Evolutionary conservation across 1,139 yeast species (phyloP).

Genomic region (Diutina sp.): DNA sequence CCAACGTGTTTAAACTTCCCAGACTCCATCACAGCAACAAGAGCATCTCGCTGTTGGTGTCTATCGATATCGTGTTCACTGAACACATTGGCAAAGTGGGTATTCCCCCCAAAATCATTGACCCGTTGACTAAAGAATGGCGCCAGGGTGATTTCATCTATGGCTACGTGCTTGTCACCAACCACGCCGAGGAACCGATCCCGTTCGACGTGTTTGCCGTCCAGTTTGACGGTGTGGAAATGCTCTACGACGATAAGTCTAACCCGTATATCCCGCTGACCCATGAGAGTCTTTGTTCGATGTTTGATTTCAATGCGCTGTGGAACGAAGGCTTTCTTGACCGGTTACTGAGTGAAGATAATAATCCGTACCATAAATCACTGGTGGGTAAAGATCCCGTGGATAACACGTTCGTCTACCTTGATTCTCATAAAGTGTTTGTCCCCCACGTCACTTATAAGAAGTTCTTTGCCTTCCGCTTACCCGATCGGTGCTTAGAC

Average conservation of each 20-base stretch:
- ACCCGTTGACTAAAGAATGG: neutral
- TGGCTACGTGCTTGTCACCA: neutral
- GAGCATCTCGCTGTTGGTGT: neutral
- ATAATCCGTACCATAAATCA: constrained; percentile 7
- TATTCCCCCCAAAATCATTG: neutral
- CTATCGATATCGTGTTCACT: neutral
- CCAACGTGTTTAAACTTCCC: neutral
- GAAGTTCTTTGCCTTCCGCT: constrained; percentile 25
- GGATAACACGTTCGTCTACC: constrained; percentile 17
- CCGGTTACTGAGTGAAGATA: constrained; percentile 13
- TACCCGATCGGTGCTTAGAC: constrained; percentile 26
- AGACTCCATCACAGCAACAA: neutral
- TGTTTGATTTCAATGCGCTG: constrained; percentile 31
- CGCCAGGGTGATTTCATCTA: neutral
- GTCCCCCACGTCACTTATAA: constrained; percentile 23
- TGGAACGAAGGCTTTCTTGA: constrained; percentile 26
- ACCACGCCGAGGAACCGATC: neutral
- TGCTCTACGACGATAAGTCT: constrained; percentile 5
- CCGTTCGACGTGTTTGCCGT: constrained; percentile 8
- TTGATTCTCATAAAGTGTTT: constrained; percentile 16
- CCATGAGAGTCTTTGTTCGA: constrained; percentile 16
- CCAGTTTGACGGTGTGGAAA: constrained; percentile 6
- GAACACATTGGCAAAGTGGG: neutral
- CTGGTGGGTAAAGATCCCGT: constrained; percentile 13
- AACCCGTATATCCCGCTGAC: constrained; percentile 5